Percentiles rank a stretch among this genome's conserved stretches.
These are phyloP conservation scores for Anaeromyces robustus DNA, from an alignment of 192 early-diverging fungal genomes.

Conservation along the genomic window DNA sequence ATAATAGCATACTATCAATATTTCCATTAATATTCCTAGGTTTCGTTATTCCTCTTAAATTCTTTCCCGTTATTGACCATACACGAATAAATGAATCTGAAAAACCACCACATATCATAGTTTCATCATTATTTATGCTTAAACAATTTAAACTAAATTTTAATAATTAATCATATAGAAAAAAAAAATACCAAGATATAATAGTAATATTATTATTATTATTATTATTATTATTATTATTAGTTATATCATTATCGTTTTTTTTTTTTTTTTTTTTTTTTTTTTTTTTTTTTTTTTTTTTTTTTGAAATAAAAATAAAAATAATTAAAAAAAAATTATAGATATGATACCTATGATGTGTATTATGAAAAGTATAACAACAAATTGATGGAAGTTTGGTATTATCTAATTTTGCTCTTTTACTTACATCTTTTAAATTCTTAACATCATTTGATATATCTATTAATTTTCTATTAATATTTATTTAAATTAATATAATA, in stretches of 20 bases:
- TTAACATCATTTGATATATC: constrained; percentile 71
- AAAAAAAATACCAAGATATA: no score
- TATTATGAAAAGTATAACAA: constrained; percentile 93
- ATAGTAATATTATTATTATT: no score
- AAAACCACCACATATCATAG: constrained; percentile 75
- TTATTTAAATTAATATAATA: constrained; percentile 5
- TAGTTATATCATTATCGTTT: no score
- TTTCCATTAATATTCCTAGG: neutral
- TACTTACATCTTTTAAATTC: constrained; percentile 54
- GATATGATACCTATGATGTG: constrained; percentile 35
- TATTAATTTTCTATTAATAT: constrained; percentile 39
- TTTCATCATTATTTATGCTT: constrained; percentile 62
- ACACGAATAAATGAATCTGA: constrained; percentile 84
- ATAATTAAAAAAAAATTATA: neutral
- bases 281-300: no score
- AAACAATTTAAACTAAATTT: constrained; percentile 60
- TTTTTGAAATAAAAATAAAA: neutral
- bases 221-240: no score
- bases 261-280: no score
- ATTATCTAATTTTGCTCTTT: constrained; percentile 49
- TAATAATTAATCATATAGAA: no score
- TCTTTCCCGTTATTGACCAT: constrained; percentile 28
- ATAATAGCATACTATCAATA: constrained; percentile 17
- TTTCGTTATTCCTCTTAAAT: neutral
- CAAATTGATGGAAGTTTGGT: constrained; percentile 71